A percentile compares a stretch with the other conserved stretches of the same genome.
These are phyloP conservation scores for Circinella umbellata DNA, from an alignment of 371 early-diverging fungal species.

Conservation along the genomic window DNA sequence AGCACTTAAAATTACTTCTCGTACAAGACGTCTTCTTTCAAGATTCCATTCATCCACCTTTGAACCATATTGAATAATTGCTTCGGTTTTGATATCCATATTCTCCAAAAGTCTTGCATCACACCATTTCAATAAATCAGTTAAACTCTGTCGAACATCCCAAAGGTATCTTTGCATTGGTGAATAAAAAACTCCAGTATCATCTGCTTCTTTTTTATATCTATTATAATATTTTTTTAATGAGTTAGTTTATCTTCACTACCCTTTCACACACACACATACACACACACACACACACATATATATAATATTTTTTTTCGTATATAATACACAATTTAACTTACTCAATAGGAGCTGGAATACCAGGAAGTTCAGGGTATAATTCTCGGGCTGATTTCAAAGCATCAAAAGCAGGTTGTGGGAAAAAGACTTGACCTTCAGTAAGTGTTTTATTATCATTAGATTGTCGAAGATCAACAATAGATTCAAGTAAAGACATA, in stretches of 20 bases:
- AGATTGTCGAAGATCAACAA: slow-evolving; percentile 42
- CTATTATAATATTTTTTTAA: slow-evolving; percentile 14
- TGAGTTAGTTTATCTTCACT: too few species aligned
- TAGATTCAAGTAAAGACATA: slow-evolving; percentile 42
- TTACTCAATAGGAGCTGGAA: slow-evolving; percentile 41
- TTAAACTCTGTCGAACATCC: slow-evolving; percentile 41
- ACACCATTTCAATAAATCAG: slow-evolving; percentile 28
- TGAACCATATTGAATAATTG: slow-evolving; percentile 18
- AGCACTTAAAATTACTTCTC: slow-evolving; percentile 16
- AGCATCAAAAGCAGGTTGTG: slow-evolving; percentile 43
- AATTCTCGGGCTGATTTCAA: slow-evolving; percentile 42
- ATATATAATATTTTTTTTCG: too few species aligned
- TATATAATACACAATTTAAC: neutral
- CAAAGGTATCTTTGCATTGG: slow-evolving; percentile 55
- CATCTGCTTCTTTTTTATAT: slow-evolving; percentile 31
- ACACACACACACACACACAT: too few species aligned
- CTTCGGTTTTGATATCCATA: slow-evolving; percentile 15
- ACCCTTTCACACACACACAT: too few species aligned
- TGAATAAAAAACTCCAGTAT: slow-evolving; percentile 52
- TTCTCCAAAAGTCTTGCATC: slow-evolving; percentile 17
- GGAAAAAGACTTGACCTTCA: slow-evolving; percentile 48
- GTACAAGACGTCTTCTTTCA: slow-evolving; percentile 27
- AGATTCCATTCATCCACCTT: slow-evolving; percentile 31
- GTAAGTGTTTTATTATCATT: slow-evolving; percentile 27
- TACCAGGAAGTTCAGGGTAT: slow-evolving; percentile 44